phyloP scores from a whole-genome alignment of 202 grass and related monocot genomes.

The Brachypodium distachyon region DNA sequence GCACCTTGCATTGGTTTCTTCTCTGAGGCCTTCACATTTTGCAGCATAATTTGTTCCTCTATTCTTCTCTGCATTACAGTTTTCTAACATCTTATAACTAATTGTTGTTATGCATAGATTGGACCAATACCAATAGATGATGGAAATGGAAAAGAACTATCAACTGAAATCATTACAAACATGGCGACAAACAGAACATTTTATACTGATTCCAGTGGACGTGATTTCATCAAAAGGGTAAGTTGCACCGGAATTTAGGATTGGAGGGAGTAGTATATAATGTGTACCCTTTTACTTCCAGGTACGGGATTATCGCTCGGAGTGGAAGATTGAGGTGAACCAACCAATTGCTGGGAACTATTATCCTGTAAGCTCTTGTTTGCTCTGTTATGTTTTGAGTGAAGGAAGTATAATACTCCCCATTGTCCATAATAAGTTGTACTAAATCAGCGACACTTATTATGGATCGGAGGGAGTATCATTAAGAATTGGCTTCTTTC shows the following conservation, averaged over 20 bases:
- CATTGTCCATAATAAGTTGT: too few relatives aligned
- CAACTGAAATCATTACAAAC: constrained; percentile 65
- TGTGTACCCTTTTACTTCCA: constrained; percentile 21
- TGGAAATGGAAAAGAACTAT: constrained; percentile 84
- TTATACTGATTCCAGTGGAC: constrained; percentile 89
- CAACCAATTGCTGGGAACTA: constrained; percentile 97
- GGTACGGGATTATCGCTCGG: constrained; percentile 84
- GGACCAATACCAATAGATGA: constrained; percentile 82
- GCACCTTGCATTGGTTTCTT: constrained; percentile 1
- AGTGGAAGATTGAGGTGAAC: constrained; percentile 82
- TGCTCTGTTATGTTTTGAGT: constrained; percentile 5
- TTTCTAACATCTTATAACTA: constrained; percentile 13
- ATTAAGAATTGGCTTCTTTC: not conserved
- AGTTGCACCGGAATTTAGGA: not conserved
- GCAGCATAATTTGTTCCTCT: not conserved
- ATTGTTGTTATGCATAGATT: constrained; percentile 43
- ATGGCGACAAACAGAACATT: constrained; percentile 86
- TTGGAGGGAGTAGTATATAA: not conserved
- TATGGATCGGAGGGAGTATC: too few relatives aligned
- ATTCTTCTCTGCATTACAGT: not conserved
- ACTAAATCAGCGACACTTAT: too few relatives aligned
- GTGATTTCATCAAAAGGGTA: constrained; percentile 97
- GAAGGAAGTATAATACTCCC: constrained; percentile 1
- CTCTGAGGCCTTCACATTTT: not conserved
- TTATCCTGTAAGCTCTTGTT: constrained; percentile 69